Conservation (phyloP, 768 basidiomycete species). For the Kwoniella bestiolae region DNA sequence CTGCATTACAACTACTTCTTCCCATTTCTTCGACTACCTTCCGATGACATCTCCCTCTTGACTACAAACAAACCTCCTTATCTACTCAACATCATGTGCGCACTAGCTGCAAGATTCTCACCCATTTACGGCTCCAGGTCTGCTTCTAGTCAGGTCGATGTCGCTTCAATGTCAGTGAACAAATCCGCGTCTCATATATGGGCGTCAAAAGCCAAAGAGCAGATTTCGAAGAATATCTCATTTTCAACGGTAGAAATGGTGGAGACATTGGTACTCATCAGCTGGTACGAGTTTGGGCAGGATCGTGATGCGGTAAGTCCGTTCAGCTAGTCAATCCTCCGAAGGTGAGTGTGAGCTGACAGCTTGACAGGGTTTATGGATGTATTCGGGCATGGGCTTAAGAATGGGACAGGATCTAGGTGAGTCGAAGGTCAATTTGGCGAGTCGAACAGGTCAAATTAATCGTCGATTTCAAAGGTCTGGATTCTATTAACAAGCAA, state of each 20-base stretch:
- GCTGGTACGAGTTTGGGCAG: constrained; percentile 35
- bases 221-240: constrained; percentile 15
- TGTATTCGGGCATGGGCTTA: constrained; percentile 34
- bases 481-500: constrained; percentile 10
- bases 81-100: constrained; percentile 29
- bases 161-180: not conserved
- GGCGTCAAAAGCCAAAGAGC: constrained; percentile 29
- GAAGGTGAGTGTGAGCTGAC: no score
- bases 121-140: not conserved
- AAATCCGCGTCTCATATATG: constrained; percentile 10
- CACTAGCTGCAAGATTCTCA: constrained; percentile 26
- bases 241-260: constrained; percentile 18
- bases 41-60: not conserved
- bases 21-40: constrained; percentile 15
- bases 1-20: constrained; percentile 33
- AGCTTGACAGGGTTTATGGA: constrained; percentile 28
- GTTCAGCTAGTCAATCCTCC: no score
- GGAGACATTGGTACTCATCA: constrained; percentile 26
- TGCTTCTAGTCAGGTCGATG: not conserved
- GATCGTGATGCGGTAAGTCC: constrained; percentile 29
- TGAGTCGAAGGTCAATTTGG: constrained; percentile 3
- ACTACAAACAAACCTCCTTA: constrained; percentile 6
- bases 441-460: no score
- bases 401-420: constrained; percentile 36
- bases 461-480: constrained; percentile 9